Conservation (phyloP, 352 stramenopile genomes). For the Peronospora belbahrii region DNA sequence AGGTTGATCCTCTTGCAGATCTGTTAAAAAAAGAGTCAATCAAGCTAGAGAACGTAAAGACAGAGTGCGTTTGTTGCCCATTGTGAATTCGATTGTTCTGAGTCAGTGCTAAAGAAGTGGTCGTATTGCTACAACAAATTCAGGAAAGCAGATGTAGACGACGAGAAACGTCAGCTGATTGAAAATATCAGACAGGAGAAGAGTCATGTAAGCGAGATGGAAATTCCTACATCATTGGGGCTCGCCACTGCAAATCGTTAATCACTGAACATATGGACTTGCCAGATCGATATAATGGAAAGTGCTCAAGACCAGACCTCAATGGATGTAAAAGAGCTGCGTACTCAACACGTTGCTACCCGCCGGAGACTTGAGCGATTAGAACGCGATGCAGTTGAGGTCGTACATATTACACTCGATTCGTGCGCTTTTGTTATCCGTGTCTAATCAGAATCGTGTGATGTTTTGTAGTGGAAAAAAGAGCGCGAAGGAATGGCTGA, state of each 20-base stretch:
- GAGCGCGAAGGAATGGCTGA: slow-evolving; percentile 45
- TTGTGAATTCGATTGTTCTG: background rate
- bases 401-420: slow-evolving; percentile 7
- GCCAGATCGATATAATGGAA: slow-evolving; percentile 60
- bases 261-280: background rate
- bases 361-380: slow-evolving; percentile 59
- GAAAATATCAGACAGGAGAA: slow-evolving; percentile 66
- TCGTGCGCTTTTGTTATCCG: background rate
- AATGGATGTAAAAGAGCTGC: slow-evolving; percentile 58
- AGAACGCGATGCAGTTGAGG: slow-evolving; percentile 50
- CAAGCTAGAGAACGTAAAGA: slow-evolving; percentile 52
- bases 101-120: background rate
- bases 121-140: background rate
- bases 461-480: slow-evolving; percentile 41
- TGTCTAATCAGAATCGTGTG: background rate
- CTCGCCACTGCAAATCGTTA: background rate
- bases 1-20: slow-evolving; percentile 55
- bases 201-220: slow-evolving; percentile 25
- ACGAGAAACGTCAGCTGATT: slow-evolving; percentile 40
- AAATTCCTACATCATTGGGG: background rate
- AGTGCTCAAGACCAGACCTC: slow-evolving; percentile 57
- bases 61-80: slow-evolving; percentile 52
- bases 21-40: slow-evolving; percentile 60
- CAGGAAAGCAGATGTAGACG: slow-evolving; percentile 49
- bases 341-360: slow-evolving; percentile 62